Conservation (phyloP, 1,284 basidiomycete genomes). For the Neonothopanus nambi region DNA sequence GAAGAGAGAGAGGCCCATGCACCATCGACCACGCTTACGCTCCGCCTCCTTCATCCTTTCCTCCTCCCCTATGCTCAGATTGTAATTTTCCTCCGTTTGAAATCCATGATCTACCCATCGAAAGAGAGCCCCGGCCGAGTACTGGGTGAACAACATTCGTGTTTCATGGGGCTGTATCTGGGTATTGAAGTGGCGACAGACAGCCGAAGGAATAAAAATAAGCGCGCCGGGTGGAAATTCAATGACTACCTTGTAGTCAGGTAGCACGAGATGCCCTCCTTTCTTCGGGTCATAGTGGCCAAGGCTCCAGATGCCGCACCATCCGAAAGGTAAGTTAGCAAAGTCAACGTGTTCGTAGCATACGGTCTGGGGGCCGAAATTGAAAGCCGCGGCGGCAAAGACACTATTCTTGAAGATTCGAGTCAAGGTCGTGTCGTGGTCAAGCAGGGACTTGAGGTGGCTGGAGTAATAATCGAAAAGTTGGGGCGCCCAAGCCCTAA, state of each 20-base stretch:
- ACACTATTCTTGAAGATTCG: background rate
- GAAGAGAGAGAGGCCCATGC: no score
- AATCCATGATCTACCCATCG: conserved; percentile 1
- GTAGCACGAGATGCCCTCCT: conserved; percentile 3
- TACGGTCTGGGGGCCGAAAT: conserved; percentile 1
- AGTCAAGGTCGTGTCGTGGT: background rate
- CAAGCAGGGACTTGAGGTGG: background rate
- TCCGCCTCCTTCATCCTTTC: no score
- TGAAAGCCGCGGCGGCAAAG: conserved; percentile 5
- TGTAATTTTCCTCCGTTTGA: background rate
- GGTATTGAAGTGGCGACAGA: background rate
- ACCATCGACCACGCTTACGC: no score
- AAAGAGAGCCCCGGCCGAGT: conserved; percentile 3
- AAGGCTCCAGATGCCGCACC: conserved; percentile 5
- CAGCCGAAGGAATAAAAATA: conserved; percentile 8
- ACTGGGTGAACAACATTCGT: conserved; percentile 2
- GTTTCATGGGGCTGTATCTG: background rate
- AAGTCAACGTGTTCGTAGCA: conserved; percentile 5
- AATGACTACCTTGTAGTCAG: conserved; percentile 3
- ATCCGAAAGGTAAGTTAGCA: conserved; percentile 6
- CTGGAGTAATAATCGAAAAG: background rate
- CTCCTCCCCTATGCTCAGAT: background rate
- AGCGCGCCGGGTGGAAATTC: conserved; percentile 6
- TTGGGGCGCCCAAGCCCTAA: background rate
- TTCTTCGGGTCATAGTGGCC: conserved; percentile 3